A percentile compares a stretch with the other conserved stretches of the same genome.
Evolutionary conservation across 805 yeast genomes (phyloP).

Genomic region (Sugiyamaella floridensis): DNA sequence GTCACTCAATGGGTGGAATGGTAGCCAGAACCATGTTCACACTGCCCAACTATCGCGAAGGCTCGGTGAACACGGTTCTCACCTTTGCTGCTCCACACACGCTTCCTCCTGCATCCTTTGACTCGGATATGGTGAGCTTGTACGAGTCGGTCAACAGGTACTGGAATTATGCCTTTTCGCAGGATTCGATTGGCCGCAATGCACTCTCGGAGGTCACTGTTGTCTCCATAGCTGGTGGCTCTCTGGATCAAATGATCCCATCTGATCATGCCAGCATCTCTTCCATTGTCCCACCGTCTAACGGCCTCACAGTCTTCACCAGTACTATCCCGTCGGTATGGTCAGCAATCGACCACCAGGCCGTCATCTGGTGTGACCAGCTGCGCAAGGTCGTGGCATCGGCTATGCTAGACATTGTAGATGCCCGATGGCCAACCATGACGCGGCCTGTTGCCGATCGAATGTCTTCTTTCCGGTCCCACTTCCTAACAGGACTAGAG

Average conservation of each 20-base stretch:
- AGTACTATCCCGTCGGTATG: constrained; percentile 86
- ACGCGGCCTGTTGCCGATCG: constrained; percentile 50
- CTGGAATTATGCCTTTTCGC: constrained; percentile 62
- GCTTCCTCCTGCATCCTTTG: constrained; percentile 88
- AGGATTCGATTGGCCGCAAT: constrained; percentile 34
- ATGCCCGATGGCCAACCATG: constrained; percentile 35
- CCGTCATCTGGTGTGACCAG: constrained; percentile 95
- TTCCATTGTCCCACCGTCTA: constrained; percentile 59
- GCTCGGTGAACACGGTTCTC: constrained; percentile 73
- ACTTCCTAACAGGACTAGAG: constrained; percentile 31
- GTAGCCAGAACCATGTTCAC: constrained; percentile 83
- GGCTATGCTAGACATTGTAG: constrained; percentile 54
- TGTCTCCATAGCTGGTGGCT: constrained; percentile 86
- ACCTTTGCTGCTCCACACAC: constrained; percentile 91
- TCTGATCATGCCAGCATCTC: constrained; percentile 81
- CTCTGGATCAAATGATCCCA: constrained; percentile 68
- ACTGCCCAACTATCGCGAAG: constrained; percentile 62
- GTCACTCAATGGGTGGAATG: constrained; percentile 97
- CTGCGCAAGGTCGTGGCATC: constrained; percentile 57
- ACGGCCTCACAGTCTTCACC: constrained; percentile 79
- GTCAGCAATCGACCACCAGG: constrained; percentile 91
- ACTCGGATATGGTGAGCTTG: constrained; percentile 72
- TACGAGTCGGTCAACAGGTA: constrained; percentile 69
- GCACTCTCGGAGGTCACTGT: constrained; percentile 56
- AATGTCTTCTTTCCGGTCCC: constrained; percentile 48